Evolutionary conservation across 2,329 filamentous ascomycete species (phyloP), one percentile per base, ranked within the genome.

Genomic region (Botryosphaeria agaves): DNA sequence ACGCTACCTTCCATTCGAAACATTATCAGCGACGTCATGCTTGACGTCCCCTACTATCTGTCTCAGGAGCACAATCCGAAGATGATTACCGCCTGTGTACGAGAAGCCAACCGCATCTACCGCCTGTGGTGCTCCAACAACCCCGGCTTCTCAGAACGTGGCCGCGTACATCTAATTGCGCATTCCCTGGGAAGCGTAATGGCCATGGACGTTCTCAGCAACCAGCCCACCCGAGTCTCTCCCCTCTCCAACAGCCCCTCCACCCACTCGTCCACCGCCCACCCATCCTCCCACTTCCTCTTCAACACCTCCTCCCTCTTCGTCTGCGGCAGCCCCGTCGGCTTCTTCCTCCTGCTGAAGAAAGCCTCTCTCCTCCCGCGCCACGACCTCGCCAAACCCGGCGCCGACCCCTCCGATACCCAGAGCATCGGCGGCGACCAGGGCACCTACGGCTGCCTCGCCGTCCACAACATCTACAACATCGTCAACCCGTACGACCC

Each of bases 31-130:
- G 89, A 98, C 50, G 83, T 98, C 42, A 94, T 98, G 83, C 76
- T 95, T 29, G 89, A 98, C 49, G 87, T 98, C 29, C 89, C 89
- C 0, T 95, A 93, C 49, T 98, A 95, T 56, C 76, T 98, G 56
- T 95, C 87, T 0, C 80, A 91, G 35, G 46, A 53, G 33, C 87
- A 95, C 55, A 93, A 95, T 45, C 71, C 76, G 3, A 93, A 84
- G 52, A 95, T 98, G 85, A 79, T 93, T 30, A 68, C 76, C 26
- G 85, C 89, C 1, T 74, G 94, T 28, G 76, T 92, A 24, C 69
- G 68, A 34, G 89, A 98, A 56, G 87, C 89, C 5, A 98, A 98
- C 46, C 72, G 87, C 4, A 81, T 98, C n/a, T 95, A 93, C 49
- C 72, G 80, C 12, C 65, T 95, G 1, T 98, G 89, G 89, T 94